phyloP scores from a whole-genome alignment of 164 flowering plant species.

The Hamamelis virginiana region DNA sequence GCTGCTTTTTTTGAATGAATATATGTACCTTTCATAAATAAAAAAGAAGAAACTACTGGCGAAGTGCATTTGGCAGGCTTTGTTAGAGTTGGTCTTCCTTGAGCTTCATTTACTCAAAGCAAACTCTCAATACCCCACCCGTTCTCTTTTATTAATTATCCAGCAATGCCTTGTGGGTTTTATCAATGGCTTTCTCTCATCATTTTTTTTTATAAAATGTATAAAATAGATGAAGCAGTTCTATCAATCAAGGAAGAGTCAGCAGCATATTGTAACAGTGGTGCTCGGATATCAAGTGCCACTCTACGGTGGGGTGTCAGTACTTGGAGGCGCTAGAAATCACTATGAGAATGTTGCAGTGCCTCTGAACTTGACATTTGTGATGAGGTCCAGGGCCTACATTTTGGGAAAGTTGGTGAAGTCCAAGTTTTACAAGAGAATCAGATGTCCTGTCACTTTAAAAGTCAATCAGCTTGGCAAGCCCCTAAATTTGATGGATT shows the following conservation, averaged over 20 bases:
- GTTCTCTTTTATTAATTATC: too few relatives aligned
- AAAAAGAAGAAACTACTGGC: too few relatives aligned
- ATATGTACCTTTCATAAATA: too few relatives aligned
- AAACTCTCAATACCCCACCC: too few relatives aligned
- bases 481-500: conserved; percentile 30
- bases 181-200: neutral
- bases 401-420: conserved; percentile 80
- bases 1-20: too few relatives aligned
- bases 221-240: conserved; percentile 59
- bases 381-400: conserved; percentile 68
- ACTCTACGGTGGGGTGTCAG: conserved; percentile 68
- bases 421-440: conserved; percentile 52
- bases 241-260: conserved; percentile 63
- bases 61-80: too few relatives aligned
- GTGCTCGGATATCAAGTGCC: conserved; percentile 67
- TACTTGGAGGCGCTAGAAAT: conserved; percentile 21
- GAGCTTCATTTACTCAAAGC: too few relatives aligned
- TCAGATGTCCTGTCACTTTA: conserved; percentile 58
- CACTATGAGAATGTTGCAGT: conserved; percentile 24
- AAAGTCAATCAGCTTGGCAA: conserved; percentile 48
- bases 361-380: conserved; percentile 67
- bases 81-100: too few relatives aligned
- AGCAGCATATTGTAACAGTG: conserved; percentile 28
- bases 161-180: neutral
- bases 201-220: neutral